Conservation (phyloP, 352 stramenopile species). For the Aphanomyces stellatus region DNA sequence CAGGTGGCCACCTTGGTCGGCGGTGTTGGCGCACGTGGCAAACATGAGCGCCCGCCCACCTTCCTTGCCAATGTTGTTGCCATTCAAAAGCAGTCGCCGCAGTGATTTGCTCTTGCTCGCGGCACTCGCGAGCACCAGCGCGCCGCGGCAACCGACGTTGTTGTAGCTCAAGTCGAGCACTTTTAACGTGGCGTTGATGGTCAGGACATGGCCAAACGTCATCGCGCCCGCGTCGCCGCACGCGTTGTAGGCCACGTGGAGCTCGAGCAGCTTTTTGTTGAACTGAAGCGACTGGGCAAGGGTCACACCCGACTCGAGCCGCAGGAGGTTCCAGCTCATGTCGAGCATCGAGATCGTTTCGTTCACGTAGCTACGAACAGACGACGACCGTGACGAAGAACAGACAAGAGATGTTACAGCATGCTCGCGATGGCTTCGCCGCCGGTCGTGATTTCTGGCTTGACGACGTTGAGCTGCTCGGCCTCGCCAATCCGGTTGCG, state of each 20-base stretch:
- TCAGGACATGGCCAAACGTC: constrained; percentile 65
- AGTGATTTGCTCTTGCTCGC: constrained; percentile 52
- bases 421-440: constrained; percentile 85
- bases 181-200: constrained; percentile 49
- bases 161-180: constrained; percentile 69
- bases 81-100: constrained; percentile 54
- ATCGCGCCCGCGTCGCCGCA: constrained; percentile 64
- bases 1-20: constrained; percentile 23
- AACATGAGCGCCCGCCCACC: constrained; percentile 59
- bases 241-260: constrained; percentile 69
- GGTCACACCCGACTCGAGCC: constrained; percentile 63
- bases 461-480: constrained; percentile 83
- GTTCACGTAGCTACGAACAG: constrained; percentile 31
- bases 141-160: constrained; percentile 62
- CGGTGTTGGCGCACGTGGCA: constrained; percentile 49
- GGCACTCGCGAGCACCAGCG: constrained; percentile 57
- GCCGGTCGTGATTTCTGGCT: constrained; percentile 72
- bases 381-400: neutral
- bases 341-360: constrained; percentile 66
- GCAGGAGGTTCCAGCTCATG: constrained; percentile 85
- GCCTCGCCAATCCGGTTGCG: constrained; percentile 82
- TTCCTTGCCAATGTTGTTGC: constrained; percentile 64
- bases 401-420: constrained; percentile 30
- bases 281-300: constrained; percentile 52
- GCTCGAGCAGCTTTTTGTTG: constrained; percentile 53